phyloP scores from a whole-genome alignment of 148 eudicot genomes.

The Suaeda aralocaspica region DNA sequence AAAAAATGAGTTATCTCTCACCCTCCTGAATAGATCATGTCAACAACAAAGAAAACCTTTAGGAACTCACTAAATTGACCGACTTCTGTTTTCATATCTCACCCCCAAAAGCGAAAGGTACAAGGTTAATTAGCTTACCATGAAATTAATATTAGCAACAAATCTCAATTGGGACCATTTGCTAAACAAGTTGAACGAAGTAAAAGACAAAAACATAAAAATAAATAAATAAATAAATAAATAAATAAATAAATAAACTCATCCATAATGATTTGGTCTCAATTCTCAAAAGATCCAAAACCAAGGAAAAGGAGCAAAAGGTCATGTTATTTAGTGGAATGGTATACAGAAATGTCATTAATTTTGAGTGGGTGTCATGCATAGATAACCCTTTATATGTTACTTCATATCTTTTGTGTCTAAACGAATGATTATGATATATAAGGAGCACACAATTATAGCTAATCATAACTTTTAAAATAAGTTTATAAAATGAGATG shows the following conservation, averaged over 20 bases:
- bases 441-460: background rate
- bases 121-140: too few relatives aligned
- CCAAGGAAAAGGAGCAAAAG: background rate
- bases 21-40: too few relatives aligned
- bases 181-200: background rate
- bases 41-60: too few relatives aligned
- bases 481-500: background rate
- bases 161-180: background rate
- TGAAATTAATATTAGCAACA: too few relatives aligned
- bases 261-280: too few relatives aligned
- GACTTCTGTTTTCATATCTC: too few relatives aligned
- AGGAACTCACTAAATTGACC: too few relatives aligned
- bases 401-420: background rate
- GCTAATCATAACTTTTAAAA: background rate
- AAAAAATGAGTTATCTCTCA: too few relatives aligned
- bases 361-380: constrained; percentile 1
- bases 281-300: too few relatives aligned
- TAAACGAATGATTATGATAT: background rate
- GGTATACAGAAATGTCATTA: background rate
- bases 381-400: background rate
- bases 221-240: too few relatives aligned
- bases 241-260: too few relatives aligned
- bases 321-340: background rate
- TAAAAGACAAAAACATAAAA: background rate
- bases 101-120: too few relatives aligned